phyloP scores from a whole-genome alignment of 2,329 filamentous ascomycete genomes.

The Niveomyces coronatus region DNA sequence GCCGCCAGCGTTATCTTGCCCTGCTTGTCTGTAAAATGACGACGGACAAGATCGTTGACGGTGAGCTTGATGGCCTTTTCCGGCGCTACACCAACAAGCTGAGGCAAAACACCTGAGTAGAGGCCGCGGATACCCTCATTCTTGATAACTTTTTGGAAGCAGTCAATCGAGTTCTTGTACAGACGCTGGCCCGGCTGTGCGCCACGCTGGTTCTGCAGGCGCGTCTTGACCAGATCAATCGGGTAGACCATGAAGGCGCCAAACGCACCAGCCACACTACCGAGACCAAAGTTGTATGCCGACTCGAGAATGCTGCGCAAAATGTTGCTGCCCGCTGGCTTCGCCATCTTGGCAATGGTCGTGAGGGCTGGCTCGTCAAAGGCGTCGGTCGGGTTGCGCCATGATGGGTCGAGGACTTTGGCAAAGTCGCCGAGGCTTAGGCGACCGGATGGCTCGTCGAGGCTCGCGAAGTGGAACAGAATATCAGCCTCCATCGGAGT shows the following conservation, averaged over 20 bases:
- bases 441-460: slow-evolving; percentile 80
- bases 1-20: slow-evolving; percentile 59
- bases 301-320: slow-evolving; percentile 56
- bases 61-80: slow-evolving; percentile 99
- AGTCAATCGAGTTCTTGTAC: slow-evolving; percentile 97
- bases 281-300: slow-evolving; percentile 80
- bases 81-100: slow-evolving; percentile 94
- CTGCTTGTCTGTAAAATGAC: slow-evolving; percentile 63
- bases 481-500: slow-evolving; percentile 99
- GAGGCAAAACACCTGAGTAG: slow-evolving; percentile 90
- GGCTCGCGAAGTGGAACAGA: slow-evolving; percentile 92
- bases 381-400: slow-evolving; percentile 55
- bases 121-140: slow-evolving; percentile 86
- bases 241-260: slow-evolving; percentile 99
- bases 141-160: slow-evolving; percentile 80
- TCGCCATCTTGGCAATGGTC: slow-evolving; percentile 26
- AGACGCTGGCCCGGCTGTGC: slow-evolving; percentile 73
- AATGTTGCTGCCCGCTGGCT: slow-evolving; percentile 24
- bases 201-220: slow-evolving; percentile 92
- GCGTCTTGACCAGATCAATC: slow-evolving; percentile 96
- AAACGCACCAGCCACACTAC: slow-evolving; percentile 86
- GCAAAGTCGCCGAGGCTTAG: slow-evolving; percentile 78
- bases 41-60: slow-evolving; percentile 86
- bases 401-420: slow-evolving; percentile 89
- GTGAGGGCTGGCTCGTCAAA: slow-evolving; percentile 32